These are phyloP conservation scores for Penicillium psychrosexuale DNA, from an alignment of 2,329 filamentous ascomycete species.

Conservation along the genomic window DNA sequence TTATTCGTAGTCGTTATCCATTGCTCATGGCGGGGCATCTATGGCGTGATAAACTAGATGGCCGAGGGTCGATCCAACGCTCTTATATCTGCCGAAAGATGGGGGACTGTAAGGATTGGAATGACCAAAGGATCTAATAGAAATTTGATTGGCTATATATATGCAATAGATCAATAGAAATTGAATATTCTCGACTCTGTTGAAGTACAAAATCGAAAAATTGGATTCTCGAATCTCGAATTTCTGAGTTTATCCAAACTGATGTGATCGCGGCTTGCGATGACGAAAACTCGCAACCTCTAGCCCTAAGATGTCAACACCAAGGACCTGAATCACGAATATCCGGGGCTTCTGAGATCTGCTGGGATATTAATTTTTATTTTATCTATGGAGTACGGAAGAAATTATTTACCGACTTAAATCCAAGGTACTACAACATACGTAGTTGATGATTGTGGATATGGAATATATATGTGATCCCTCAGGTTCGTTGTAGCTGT, in stretches of 20 bases:
- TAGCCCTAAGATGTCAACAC: slow-evolving; percentile 2
- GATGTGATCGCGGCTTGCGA: slow-evolving; percentile 23
- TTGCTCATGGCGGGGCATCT: slow-evolving; percentile 33
- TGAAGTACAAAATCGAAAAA: not conserved
- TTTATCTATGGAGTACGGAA: too few relatives aligned
- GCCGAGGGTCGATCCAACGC: slow-evolving; percentile 5
- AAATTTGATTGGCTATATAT: not conserved
- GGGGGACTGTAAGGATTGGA: not conserved
- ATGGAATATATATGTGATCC: not conserved
- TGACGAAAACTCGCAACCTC: slow-evolving; percentile 20
- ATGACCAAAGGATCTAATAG: not conserved
- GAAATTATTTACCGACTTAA: not conserved
- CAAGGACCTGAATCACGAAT: not conserved
- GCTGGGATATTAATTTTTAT: not conserved
- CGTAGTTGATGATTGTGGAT: not conserved
- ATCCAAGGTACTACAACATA: too few relatives aligned
- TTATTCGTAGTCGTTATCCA: slow-evolving; percentile 8
- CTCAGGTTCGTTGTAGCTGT: not conserved
- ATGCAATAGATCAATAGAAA: not conserved
- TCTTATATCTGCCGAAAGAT: not conserved
- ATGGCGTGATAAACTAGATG: slow-evolving; percentile 30
- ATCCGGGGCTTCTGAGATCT: not conserved
- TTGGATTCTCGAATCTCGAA: not conserved
- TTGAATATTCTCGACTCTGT: not conserved
- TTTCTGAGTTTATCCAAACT: slow-evolving; percentile 1